Conservation (phyloP, 2,329 filamentous ascomycete species). For the Monosporascus sp. region DNA sequence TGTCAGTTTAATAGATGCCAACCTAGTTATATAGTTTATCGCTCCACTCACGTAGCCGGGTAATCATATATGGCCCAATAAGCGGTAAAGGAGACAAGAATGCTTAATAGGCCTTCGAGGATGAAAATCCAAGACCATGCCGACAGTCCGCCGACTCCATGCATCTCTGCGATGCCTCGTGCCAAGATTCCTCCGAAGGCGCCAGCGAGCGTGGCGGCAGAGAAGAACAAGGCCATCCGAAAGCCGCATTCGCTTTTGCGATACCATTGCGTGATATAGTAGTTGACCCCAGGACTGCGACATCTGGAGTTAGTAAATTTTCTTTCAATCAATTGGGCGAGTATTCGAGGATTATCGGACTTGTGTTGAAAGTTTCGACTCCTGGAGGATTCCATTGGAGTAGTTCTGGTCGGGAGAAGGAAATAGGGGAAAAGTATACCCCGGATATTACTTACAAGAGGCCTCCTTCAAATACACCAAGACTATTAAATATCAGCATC, state of each 20-base stretch:
- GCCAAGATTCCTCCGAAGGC: constrained; percentile 59
- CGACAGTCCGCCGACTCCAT: constrained; percentile 37
- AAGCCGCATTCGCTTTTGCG: constrained; percentile 53
- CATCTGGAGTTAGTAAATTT: no score
- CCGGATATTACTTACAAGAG: constrained; percentile 33
- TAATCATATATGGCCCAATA: constrained; percentile 55
- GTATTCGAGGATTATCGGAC: no score
- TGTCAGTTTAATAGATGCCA: constrained; percentile 29
- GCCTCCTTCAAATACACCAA: constrained; percentile 49
- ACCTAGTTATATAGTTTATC: not conserved
- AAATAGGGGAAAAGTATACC: no score
- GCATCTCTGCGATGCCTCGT: constrained; percentile 54
- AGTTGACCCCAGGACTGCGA: constrained; percentile 34
- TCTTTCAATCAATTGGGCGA: no score
- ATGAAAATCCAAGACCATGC: constrained; percentile 83
- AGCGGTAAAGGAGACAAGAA: constrained; percentile 42
- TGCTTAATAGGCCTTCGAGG: constrained; percentile 51
- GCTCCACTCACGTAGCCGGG: constrained; percentile 32
- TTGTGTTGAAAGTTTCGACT: no score
- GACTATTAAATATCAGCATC: constrained; percentile 3
- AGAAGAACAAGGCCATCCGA: constrained; percentile 56
- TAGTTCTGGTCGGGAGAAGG: no score
- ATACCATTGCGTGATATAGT: constrained; percentile 40
- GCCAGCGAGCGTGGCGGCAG: constrained; percentile 52
- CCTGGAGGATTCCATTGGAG: no score